Evolutionary conservation across 169 alveolate genomes (phyloP), one percentile per base, ranked within the genome.

Genomic region (Cryptosporidium sp.): DNA sequence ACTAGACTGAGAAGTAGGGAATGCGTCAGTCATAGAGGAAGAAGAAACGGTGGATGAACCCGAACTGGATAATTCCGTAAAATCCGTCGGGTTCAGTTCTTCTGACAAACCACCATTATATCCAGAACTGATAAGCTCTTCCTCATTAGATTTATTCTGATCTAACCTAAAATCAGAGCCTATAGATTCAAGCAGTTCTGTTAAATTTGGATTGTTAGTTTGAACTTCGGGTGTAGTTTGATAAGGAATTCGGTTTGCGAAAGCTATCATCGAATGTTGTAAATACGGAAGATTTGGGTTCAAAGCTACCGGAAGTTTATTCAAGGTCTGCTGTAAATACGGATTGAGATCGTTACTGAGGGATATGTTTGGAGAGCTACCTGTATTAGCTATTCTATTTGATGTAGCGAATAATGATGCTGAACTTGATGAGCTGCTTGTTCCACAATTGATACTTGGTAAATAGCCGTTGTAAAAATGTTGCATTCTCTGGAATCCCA

Each of bases 271-370:
- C 35, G 85, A 53, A 73, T 51, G 16, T 52, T 73, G 70, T 14
- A 33, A 29, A 60, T 60, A 35, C 86, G 86, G 86, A 73, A 73
- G 39, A 21, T 26, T 52, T 53, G 84, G n/a, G 39, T 45, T 56
- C 10, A 73, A 60, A 60, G 58, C 71, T 73, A 60, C 86, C 86
- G 86, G 86, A 73, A 73, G n/a, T 37, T 31, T 51, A 58, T 73
- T 73, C 53, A 56, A 39, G 18, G 86, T 33, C 35, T 53, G 86
- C 9, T 73, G 68, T 16, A 56, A 52, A 33, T 72, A 21, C 86
- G 70, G 86, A 73, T n/a, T 73, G 8, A 71, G 69, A 37, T 65
- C 51, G 72, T 65, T 10, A 31, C 72, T 14, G 52, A 65, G 18
- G 9, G 51, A 37, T 31, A 65, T 29, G 18, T 56, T 56, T 21